phyloP scores from a whole-genome alignment of 2,329 filamentous ascomycete species.

The Cercospora citrullina region DNA sequence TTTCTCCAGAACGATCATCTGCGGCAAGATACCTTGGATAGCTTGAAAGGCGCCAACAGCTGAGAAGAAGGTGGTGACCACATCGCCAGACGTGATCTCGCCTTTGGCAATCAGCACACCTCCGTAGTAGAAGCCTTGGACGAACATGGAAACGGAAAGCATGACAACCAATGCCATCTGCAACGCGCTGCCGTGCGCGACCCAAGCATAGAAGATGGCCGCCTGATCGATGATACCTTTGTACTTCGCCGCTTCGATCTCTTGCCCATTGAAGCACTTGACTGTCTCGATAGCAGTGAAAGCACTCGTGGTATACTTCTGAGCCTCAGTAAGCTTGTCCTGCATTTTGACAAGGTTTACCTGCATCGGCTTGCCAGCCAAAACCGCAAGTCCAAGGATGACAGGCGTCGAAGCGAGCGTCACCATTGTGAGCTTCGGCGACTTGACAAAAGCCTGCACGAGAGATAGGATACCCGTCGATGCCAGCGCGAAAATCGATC shows the following conservation, averaged over 20 bases:
- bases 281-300: constrained; percentile 78
- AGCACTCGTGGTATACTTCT: constrained; percentile 69
- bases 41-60: constrained; percentile 74
- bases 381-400: constrained; percentile 59
- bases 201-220: constrained; percentile 63
- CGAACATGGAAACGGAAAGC: constrained; percentile 75
- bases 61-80: constrained; percentile 84
- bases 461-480: constrained; percentile 67
- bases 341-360: constrained; percentile 70
- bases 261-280: constrained; percentile 79
- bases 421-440: constrained; percentile 81
- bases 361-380: constrained; percentile 63
- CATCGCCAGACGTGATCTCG: constrained; percentile 60
- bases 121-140: constrained; percentile 89
- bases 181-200: constrained; percentile 66
- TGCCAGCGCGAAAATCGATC: constrained; percentile 64
- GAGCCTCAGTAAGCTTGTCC: constrained; percentile 64
- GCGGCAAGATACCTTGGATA: constrained; percentile 71
- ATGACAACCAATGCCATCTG: constrained; percentile 75
- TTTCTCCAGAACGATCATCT: constrained; percentile 75
- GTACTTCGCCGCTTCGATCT: constrained; percentile 69
- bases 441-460: constrained; percentile 71
- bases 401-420: constrained; percentile 73
- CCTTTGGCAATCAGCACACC: constrained; percentile 65
- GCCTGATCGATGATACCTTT: constrained; percentile 57